Evolutionary conservation across 371 early-diverging fungal genomes (phyloP), one percentile per base, ranked within the genome.

Genomic region (Sporodiniella umbellata): DNA sequence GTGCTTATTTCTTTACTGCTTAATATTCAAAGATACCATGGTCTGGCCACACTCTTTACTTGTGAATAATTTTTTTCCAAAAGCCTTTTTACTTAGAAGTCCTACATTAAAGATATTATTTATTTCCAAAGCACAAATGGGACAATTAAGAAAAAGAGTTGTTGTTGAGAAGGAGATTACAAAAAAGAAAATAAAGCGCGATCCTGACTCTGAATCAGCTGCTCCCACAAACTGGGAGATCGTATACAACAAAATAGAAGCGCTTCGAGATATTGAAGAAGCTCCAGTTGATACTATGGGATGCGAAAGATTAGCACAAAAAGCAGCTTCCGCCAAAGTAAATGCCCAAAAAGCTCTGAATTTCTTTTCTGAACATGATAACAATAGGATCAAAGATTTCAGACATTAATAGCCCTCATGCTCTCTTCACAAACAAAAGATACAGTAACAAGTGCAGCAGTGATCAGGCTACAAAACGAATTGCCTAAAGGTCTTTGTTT

Each of bases 281-380:
- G 98, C 99, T 4, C 96, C 97, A 1, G 99, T 99, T 4, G 99
- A 99, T 68, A 87, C 88, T 0, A 89, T 95, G 73, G 99, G 99
- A 0, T 98, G 99, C 70, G 90, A 82, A 39, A 64, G 79, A 15
- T 61, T 94, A 23, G 92, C 84, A 8, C 84, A 88, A 24, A 62
- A 54, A n/a, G 43, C 47, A 1, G 57, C 62, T 0, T 25, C 57
- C 26, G 54, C 56, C 11, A 51, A 56, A 42, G 64, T 59, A 54
- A 53, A n/a, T n/a, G n/a, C n/a, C n/a, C n/a, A n/a, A n/a, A n/a
- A n/a, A n/a, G n/a, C n/a, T n/a, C n/a, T n/a, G n/a, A n/a, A n/a
- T n/a, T n/a, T n/a, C n/a, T n/a, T n/a, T n/a, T n/a, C n/a, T n/a
- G n/a, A n/a, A n/a, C n/a, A n/a, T n/a, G n/a, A n/a, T n/a, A n/a